These are phyloP conservation scores for Metroxylon sagu DNA, from an alignment of 176 grass and related monocot genomes.

Conservation along the genomic window DNA sequence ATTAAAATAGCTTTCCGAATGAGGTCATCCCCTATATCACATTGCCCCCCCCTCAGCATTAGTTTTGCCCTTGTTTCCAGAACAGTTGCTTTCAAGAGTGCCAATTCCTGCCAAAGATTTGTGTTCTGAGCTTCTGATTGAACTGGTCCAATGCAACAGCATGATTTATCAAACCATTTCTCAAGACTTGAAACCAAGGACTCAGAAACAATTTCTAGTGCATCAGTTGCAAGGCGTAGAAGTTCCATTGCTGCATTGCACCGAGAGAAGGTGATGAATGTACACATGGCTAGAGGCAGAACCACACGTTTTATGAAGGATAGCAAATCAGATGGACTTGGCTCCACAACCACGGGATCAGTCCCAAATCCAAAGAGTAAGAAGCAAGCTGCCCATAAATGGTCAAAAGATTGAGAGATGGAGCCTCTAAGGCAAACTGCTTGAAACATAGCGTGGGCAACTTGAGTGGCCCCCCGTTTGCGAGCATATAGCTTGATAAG, in stretches of 20 bases:
- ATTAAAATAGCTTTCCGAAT: slow-evolving; percentile 96
- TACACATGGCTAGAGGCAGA: slow-evolving; percentile 75
- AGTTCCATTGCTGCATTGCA: slow-evolving; percentile 70
- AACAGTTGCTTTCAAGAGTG: slow-evolving; percentile 80
- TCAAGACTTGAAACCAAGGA: slow-evolving; percentile 62
- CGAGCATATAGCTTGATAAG: slow-evolving; percentile 79
- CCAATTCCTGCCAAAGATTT: slow-evolving; percentile 85
- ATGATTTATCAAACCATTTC: slow-evolving; percentile 58
- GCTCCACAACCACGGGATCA: slow-evolving; percentile 61
- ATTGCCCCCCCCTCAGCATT: slow-evolving; percentile 84
- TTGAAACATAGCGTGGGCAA: slow-evolving; percentile 55
- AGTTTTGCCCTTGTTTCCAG: slow-evolving; percentile 84
- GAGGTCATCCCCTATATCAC: slow-evolving; percentile 79
- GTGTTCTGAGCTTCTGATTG: slow-evolving; percentile 44
- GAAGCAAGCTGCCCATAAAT: slow-evolving; percentile 89
- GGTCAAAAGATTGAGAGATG: slow-evolving; percentile 60
- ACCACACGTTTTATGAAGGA: slow-evolving; percentile 74
- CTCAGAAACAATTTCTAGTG: slow-evolving; percentile 63
- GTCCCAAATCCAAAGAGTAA: slow-evolving; percentile 72
- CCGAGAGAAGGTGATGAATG: slow-evolving; percentile 74
- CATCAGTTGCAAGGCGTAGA: slow-evolving; percentile 58
- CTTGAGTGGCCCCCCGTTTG: slow-evolving; percentile 44
- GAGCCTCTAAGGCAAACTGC: slow-evolving; percentile 78
- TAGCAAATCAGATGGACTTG: slow-evolving; percentile 62
- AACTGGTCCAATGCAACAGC: slow-evolving; percentile 44